phyloP scores from a whole-genome alignment of 2,329 filamentous ascomycete species.

The Epichloe brachyelytri region DNA sequence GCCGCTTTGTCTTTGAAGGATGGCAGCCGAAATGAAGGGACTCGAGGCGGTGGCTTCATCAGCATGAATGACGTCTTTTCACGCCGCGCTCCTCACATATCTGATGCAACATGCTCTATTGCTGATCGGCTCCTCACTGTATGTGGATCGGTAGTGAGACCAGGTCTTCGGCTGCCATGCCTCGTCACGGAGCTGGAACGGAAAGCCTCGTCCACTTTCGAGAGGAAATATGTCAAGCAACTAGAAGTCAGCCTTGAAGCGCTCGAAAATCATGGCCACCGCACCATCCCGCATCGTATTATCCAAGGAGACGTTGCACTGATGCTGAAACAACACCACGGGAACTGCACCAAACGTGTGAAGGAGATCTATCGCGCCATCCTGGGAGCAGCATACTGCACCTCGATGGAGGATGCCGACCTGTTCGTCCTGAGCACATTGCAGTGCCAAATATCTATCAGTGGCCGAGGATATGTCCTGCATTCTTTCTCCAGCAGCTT shows the following conservation, averaged over 20 bases:
- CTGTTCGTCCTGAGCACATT: not conserved
- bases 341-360: not conserved
- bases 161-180: not conserved
- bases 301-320: not conserved
- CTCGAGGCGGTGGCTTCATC: not conserved
- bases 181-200: not conserved
- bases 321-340: not conserved
- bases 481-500: conserved; percentile 23
- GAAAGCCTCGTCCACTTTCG: not conserved
- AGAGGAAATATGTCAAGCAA: not conserved
- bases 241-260: not conserved
- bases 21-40: not conserved
- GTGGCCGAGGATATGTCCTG: conserved; percentile 8
- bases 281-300: not conserved
- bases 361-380: not conserved
- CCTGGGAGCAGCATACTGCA: not conserved
- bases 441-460: conserved; percentile 1
- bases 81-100: not conserved
- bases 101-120: not conserved
- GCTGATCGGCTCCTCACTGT: not conserved
- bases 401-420: not conserved
- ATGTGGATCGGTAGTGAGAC: not conserved
- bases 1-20: not conserved
- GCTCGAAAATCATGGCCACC: not conserved
- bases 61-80: not conserved